Base-by-base conservation (phyloP, 306 rosid genomes). In the Vigna reflexopilosa region DNA sequence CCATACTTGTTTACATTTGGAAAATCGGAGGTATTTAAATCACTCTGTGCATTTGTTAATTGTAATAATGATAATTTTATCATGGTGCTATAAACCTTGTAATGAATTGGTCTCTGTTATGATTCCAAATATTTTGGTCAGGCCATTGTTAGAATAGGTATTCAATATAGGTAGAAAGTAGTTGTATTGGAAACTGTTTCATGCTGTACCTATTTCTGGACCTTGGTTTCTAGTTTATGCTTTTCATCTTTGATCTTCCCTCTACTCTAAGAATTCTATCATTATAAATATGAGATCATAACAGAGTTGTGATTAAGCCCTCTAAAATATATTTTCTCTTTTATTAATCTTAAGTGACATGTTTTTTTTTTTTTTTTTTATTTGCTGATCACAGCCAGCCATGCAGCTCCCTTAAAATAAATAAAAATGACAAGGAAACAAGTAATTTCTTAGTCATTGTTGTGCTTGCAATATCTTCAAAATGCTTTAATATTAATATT, bases 1-100 rank as follows among this genome's bases (percentile, higher is more conserved):
- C 98, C 94, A 20, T 86, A 87, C 79, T 90, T 86, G 84, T 96
- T 96, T 72, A 93, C 96, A 78, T 88, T 90, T 81, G 99, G 99
- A 77, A 93, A 93, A 90, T 93, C 91, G 4, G 94, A 93, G 98
- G 99, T 95, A 72, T 80, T 81, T 47, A 19, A 77, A 65, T 75
- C 47, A 9, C 47, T 76, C 70, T 49, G 58, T 10, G 38, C 51
- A n/a, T 47, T 58, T 68, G 34, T 19, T 76, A 67, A 38, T 19
- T 38, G 19, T 17, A 66, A 10, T 28, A 3, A 40, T 54, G 42
- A 47, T 9, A 34, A 55, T 32, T 51, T 34, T 65, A 62, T 38
- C 48, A 24, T 67, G 58, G 50, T 50, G 51, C 50, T 71, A 30
- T 77, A 38, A 57, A 7, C 67, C 71, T 34, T 30, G 42, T 59